Evolutionary conservation across 164 flowering plant genomes (phyloP).

Genomic region (Berberis vulgaris): DNA sequence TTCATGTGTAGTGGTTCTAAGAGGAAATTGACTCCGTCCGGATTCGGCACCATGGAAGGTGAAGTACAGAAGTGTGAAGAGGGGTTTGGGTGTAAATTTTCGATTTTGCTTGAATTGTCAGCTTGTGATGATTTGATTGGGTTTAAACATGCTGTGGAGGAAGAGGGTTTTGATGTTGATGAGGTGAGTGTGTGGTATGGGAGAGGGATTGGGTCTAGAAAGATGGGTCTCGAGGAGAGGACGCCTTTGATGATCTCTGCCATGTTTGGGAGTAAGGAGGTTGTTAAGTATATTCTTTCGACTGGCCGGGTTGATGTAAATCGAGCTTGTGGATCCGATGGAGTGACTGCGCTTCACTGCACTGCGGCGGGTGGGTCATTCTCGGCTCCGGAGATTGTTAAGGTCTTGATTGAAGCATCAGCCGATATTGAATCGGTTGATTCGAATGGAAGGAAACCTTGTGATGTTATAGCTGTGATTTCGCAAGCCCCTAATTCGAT

Average conservation of each 20-base stretch:
- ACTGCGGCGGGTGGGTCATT: constrained; percentile 76
- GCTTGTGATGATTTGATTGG: constrained; percentile 55
- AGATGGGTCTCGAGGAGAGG: constrained; percentile 73
- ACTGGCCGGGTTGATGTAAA: constrained; percentile 49
- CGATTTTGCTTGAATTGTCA: constrained; percentile 62
- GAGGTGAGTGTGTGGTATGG: constrained; percentile 73
- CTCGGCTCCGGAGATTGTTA: constrained; percentile 36
- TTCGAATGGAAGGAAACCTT: constrained; percentile 44
- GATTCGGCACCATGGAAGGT: constrained; percentile 28
- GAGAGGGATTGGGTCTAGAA: constrained; percentile 49
- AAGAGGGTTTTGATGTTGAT: constrained; percentile 38
- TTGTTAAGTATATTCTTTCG: constrained; percentile 46
- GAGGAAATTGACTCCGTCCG: constrained; percentile 19
- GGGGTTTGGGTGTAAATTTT: constrained; percentile 14
- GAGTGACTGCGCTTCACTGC: constrained; percentile 86
- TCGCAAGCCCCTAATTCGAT: constrained; percentile 14
- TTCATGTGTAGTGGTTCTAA: constrained; percentile 39
- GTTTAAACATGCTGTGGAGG: constrained; percentile 45
- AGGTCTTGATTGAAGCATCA: constrained; percentile 50
- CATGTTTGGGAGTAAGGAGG: constrained; percentile 54
- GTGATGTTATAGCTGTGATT: constrained; percentile 32
- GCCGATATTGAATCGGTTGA: constrained; percentile 43
- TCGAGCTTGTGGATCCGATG: constrained; percentile 53
- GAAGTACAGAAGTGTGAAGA: constrained; percentile 15
- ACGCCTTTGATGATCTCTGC: constrained; percentile 85